Evolutionary conservation across 2,329 filamentous ascomycete genomes (phyloP), one percentile per base, ranked within the genome.

Genomic region (Blastomyces percursus): DNA sequence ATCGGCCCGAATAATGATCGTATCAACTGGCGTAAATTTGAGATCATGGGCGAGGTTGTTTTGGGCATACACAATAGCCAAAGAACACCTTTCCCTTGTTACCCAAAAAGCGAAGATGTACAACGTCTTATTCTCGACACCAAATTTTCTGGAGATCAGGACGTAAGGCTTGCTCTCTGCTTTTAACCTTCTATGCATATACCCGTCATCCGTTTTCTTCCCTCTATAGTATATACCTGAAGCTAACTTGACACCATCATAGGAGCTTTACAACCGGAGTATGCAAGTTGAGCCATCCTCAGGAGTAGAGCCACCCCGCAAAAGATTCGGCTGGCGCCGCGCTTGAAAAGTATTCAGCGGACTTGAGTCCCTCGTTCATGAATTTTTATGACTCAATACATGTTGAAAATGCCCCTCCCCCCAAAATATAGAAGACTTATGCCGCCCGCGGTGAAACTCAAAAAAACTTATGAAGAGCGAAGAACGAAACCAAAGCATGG

Each of bases 21-120:
- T 60, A 90, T 99, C 72, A 97, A 97, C 73, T 99, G 94, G 94
- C 91, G 88, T 76, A 99, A 99, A 73, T 99, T 97, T 70, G 93
- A 97, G 75, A 88, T 99, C 40, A 86, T 97, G 76, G 92, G 92
- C 7, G 93, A 97, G 69, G 89, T 96, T 5, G 83, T 97, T 61
- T 80, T 96, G 64, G 88, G 90, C 1, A 86, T 99, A 61, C 95
- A 96, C 83, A 88, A 87, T 76, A 96, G 93, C 70, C 92, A 97
- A 75, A 89, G 89, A 61, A 86, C 86, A 58, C 86, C 91, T 5
- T 96, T 96, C 67, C 84, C 65, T 19, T 38, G 56, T 11, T 64
- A 65, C 65, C 78, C 80, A 42, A 86, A 82, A 69, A 86, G 88
- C 69, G 87, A 93, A 64, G 81, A 83, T 61, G 84, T 89, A 4